Conservation (phyloP, 805 yeast genomes). For the Candida boleticola region DNA sequence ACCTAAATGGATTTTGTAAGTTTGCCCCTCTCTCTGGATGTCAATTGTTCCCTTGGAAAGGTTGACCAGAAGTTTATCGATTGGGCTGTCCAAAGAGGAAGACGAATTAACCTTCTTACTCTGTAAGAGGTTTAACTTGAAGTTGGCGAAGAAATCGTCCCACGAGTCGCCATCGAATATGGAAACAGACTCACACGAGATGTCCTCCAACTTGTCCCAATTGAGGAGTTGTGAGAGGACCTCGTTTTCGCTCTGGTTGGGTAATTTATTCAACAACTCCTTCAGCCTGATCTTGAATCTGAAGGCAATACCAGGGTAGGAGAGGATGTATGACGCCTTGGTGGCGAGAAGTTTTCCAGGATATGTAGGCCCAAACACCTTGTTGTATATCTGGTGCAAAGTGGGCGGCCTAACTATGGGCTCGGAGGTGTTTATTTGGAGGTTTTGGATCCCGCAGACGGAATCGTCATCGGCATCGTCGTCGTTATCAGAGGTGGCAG, state of each 20-base stretch:
- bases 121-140: not conserved
- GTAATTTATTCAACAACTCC: slow-evolving; percentile 15
- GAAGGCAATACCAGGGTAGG: slow-evolving; percentile 59
- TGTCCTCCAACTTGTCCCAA: slow-evolving; percentile 32
- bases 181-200: slow-evolving; percentile 37
- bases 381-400: slow-evolving; percentile 50
- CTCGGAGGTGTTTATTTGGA: slow-evolving; percentile 5
- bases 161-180: slow-evolving; percentile 40
- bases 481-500: not conserved
- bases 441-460: not conserved
- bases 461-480: slow-evolving; percentile 1
- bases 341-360: slow-evolving; percentile 41
- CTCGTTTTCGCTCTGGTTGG: slow-evolving; percentile 16
- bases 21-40: slow-evolving; percentile 14
- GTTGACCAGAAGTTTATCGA: slow-evolving; percentile 14
- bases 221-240: slow-evolving; percentile 27
- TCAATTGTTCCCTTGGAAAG: slow-evolving; percentile 20
- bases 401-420: slow-evolving; percentile 14
- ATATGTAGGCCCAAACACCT: slow-evolving; percentile 60
- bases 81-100: slow-evolving; percentile 3
- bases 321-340: slow-evolving; percentile 37
- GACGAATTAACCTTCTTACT: not conserved
- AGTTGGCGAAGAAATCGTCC: slow-evolving; percentile 17
- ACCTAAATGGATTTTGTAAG: slow-evolving; percentile 31
- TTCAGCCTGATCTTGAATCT: slow-evolving; percentile 33